A percentile compares a stretch with the other conserved stretches of the same genome.
phyloP scores from a whole-genome alignment of 768 basidiomycete genomes.

The Termitomyces sp. region DNA sequence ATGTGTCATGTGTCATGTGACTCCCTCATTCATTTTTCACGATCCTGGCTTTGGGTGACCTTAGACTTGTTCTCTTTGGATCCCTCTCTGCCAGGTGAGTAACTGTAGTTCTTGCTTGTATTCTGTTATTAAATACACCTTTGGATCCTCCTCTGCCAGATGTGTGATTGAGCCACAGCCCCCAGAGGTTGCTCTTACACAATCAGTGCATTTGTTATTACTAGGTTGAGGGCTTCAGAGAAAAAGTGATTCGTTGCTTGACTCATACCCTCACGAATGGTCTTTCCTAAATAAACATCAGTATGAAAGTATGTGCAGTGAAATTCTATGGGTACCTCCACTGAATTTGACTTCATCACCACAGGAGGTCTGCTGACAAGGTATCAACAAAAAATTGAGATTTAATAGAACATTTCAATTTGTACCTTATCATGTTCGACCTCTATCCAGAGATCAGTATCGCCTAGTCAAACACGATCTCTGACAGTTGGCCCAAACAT shows the following conservation, averaged over 20 bases:
- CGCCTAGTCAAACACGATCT: conserved; percentile 84
- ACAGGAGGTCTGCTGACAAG: conserved; percentile 61
- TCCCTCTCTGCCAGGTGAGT: too few relatives aligned
- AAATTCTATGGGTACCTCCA: conserved; percentile 53
- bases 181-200: too few relatives aligned
- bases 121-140: too few relatives aligned
- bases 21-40: too few relatives aligned
- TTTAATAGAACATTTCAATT: not conserved
- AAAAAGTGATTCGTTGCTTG: conserved; percentile 76
- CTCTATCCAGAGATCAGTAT: conserved; percentile 88
- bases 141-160: too few relatives aligned
- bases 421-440: conserved; percentile 83
- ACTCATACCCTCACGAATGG: conserved; percentile 96
- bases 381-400: not conserved
- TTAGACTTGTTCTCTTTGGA: too few relatives aligned
- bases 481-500: conserved; percentile 97
- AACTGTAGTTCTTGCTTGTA: too few relatives aligned
- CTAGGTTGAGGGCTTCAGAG: conserved; percentile 74
- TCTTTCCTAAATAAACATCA: conserved; percentile 58
- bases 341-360: conserved; percentile 99
- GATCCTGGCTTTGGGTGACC: too few relatives aligned
- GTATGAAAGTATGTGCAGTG: not conserved
- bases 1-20: too few relatives aligned
- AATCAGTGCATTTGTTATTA: conserved; percentile 94
- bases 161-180: too few relatives aligned